Evolutionary conservation across 208 protist species (phyloP), one percentile per base, ranked within the genome.

Genomic region (Lotmaria passim): DNA sequence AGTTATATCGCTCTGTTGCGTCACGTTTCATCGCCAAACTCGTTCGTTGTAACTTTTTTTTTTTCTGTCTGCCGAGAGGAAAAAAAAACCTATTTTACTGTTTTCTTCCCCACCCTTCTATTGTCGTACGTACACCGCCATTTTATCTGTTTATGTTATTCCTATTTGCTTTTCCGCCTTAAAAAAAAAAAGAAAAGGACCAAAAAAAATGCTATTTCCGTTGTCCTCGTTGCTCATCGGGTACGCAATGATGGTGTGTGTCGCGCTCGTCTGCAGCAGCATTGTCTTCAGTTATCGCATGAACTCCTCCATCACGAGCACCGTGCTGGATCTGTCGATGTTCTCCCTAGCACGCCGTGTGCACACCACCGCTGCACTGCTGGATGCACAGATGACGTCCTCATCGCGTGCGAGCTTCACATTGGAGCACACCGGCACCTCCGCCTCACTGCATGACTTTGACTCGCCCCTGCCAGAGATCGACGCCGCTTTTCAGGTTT

Each of bases 171-270:
- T 52, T 30, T 30, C n/a, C 7, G n/a, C n/a, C n/a, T n/a, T 31
- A 43, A 21, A 26, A 41, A n/a, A 21, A 14, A 43, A n/a, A 19
- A 48, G 11, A n/a, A 5, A 3, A 14, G 23, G 1, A 17, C 3
- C 3, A 24, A 12, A 0, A 7, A 56, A 34, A 24, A 60, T 67
- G 52, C 33, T 34, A 0, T 41, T 62, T 14, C 61, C 38, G 23
- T 36, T 69, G 70, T 59, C 56, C 0, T 39, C 59, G 34, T 12
- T 75, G 34, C 47, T 71, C n/a, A 33, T 30, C 36, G 44, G 43
- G 26, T 80, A 82, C 55, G 81, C 60, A 0, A 23, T 60, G 7
- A 6, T 87, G 21, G 62, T 87, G 15, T 69, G 68, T 38, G 26
- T 34, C 7, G 59, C 64, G 0, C 28, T 87, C 26, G 28, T 77